Conservation (phyloP, 2,329 filamentous ascomycete species). For the Fusarium sp. region DNA sequence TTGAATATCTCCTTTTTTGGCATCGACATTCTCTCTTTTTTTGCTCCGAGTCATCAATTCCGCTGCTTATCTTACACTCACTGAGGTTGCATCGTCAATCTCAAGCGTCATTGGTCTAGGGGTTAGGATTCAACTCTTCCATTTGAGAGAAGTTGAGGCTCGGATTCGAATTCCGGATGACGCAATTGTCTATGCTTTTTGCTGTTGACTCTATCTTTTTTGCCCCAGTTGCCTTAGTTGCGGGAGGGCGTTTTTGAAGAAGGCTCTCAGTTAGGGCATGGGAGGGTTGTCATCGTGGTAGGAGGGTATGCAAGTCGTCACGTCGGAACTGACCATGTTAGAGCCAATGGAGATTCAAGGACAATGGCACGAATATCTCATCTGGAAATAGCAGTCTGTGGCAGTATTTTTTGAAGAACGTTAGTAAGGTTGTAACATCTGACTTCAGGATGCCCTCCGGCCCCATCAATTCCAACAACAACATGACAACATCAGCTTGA, state of each 20-base stretch:
- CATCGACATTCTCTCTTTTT: background rate
- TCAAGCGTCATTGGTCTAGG: background rate
- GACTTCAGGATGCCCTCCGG: background rate
- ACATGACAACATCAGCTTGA: background rate
- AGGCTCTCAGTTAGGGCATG: background rate
- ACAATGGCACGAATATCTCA: background rate
- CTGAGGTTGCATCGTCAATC: background rate
- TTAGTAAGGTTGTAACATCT: background rate
- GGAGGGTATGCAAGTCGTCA: background rate
- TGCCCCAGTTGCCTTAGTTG: background rate
- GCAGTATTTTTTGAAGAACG: background rate
- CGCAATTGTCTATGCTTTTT: background rate
- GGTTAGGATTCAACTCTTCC: conserved; percentile 2
- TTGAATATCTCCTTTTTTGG: background rate
- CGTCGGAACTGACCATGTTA: background rate
- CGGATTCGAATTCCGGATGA: conserved; percentile 2
- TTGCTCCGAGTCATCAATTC: background rate
- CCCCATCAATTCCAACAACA: background rate
- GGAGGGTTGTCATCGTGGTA: background rate
- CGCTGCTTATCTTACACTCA: background rate
- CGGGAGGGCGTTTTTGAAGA: background rate
- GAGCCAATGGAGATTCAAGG: background rate
- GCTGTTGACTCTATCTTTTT: background rate
- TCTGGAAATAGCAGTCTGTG: background rate
- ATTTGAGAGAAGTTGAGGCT: background rate